phyloP scores from a whole-genome alignment of 140 eudicot species.

The Senecio squalidus region DNA sequence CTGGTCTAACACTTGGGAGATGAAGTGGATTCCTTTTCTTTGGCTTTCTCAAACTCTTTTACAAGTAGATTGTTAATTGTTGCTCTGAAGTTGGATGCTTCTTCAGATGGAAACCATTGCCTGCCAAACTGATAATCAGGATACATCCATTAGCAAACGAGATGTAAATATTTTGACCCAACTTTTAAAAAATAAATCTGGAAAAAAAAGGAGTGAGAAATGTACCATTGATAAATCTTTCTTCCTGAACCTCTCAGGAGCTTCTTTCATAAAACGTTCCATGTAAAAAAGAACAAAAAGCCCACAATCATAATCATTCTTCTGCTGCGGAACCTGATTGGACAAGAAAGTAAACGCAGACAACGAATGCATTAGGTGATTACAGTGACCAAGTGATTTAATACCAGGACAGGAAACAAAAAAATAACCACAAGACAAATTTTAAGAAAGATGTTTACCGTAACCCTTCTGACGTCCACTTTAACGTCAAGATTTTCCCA shows the following conservation, averaged over 20 bases:
- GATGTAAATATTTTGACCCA: too few relatives aligned
- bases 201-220: background rate
- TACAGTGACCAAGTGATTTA: too few relatives aligned
- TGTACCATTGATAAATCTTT: slow-evolving; percentile 43
- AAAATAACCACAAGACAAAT: background rate
- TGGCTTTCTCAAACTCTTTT: slow-evolving; percentile 35
- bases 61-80: slow-evolving; percentile 37
- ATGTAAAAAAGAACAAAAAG: slow-evolving; percentile 81
- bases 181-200: background rate
- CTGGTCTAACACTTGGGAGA: slow-evolving; percentile 17
- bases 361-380: too few relatives aligned
- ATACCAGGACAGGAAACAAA: too few relatives aligned
- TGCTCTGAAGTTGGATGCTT: slow-evolving; percentile 64
- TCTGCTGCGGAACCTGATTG: slow-evolving; percentile 69
- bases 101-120: slow-evolving; percentile 63
- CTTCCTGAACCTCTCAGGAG: slow-evolving; percentile 58
- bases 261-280: slow-evolving; percentile 70
- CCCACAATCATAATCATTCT: slow-evolving; percentile 75
- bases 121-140: slow-evolving; percentile 62
- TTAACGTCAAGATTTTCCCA: slow-evolving; percentile 48
- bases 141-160: too few relatives aligned
- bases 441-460: slow-evolving; percentile 29
- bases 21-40: slow-evolving; percentile 10
- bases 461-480: slow-evolving; percentile 35
- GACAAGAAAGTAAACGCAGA: too few relatives aligned